Conservation (phyloP, 495 filamentous ascomycete genomes). For the Tuber magnatum region DNA sequence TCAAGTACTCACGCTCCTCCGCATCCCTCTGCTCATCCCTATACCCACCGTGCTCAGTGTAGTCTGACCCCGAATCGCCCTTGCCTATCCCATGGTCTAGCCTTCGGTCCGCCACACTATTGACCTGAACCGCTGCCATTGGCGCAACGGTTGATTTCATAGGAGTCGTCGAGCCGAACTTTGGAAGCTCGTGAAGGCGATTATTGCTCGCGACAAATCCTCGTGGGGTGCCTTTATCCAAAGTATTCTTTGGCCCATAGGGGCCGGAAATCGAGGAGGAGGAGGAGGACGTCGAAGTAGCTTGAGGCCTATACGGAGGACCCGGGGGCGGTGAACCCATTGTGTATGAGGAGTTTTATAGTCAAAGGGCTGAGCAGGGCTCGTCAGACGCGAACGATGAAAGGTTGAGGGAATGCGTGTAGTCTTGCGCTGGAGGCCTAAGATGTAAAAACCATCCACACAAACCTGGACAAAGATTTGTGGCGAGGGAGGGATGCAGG, state of each 20-base stretch:
- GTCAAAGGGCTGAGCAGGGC: background rate
- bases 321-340: slow-evolving; percentile 24
- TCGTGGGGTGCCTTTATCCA: slow-evolving; percentile 24
- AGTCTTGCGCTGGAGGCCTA: background rate
- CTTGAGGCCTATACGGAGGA: slow-evolving; percentile 7
- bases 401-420: background rate
- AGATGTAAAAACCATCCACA: background rate
- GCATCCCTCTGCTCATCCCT: background rate
- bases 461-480: background rate
- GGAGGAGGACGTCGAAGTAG: slow-evolving; percentile 8
- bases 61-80: background rate
- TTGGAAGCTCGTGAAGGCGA: slow-evolving; percentile 17
- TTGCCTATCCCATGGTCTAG: background rate
- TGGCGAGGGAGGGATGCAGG: background rate
- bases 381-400: background rate
- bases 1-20: background rate
- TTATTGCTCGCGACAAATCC: slow-evolving; percentile 10
- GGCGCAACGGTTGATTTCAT: slow-evolving; percentile 25
- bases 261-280: slow-evolving; percentile 24
- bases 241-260: slow-evolving; percentile 32
- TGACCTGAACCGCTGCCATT: slow-evolving; percentile 23
- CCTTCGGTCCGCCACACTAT: background rate
- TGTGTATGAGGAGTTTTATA: background rate
- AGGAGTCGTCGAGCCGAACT: slow-evolving; percentile 38
- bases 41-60: background rate